Evolutionary conservation across 495 filamentous ascomycete species (phyloP), one percentile per base, ranked within the genome.

Genomic region (Penicillium fimorum): DNA sequence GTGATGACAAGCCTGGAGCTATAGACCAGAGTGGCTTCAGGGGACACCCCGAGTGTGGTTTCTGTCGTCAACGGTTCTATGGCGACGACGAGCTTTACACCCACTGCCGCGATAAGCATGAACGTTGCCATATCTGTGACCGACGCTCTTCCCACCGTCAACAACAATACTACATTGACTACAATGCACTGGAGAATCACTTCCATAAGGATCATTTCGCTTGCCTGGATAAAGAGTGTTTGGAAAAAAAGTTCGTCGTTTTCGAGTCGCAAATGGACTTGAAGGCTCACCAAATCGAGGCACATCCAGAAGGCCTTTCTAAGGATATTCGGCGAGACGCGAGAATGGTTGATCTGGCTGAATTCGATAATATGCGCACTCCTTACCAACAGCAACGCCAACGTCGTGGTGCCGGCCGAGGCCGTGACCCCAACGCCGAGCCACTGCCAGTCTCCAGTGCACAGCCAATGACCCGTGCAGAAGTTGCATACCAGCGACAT

Each of bases 211-310:
- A 92, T 30, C 94, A 99, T 70, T 96, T 89, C 64, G 72, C 90
- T 1, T 99, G 94, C 61, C 65, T 79, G 1, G 93, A 99, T 55
- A 76, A 77, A 56, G 92, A 96, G 54, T 99, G 94, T 57, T 63
- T 91, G 66, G 94, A 97, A 56, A 96, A 96, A 81, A 97, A 97
- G 70, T 96, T 97, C 63, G 85, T 96, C n/a, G 95, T 97, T 1
- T 99, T 99, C 58, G 90, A 88, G 46, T 90, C 91, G 0, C 88
- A 96, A 63, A 86, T 99, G 76, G 94, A 97, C 69, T 70, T 99
- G 29, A 96, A 96, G 66, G 91, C 83, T 12, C 91, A 96, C 70
- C 88, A 92, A 61, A 67, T 95, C 7, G 86, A 90, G 66, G 74
- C 75, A 11, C 91, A 96, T 69, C 88, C 87, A 1, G 84, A 87